Evolutionary conservation across 805 yeast genomes (phyloP), one percentile per base, ranked within the genome.

Genomic region (Yamadazyma takamatsuzukensis): DNA sequence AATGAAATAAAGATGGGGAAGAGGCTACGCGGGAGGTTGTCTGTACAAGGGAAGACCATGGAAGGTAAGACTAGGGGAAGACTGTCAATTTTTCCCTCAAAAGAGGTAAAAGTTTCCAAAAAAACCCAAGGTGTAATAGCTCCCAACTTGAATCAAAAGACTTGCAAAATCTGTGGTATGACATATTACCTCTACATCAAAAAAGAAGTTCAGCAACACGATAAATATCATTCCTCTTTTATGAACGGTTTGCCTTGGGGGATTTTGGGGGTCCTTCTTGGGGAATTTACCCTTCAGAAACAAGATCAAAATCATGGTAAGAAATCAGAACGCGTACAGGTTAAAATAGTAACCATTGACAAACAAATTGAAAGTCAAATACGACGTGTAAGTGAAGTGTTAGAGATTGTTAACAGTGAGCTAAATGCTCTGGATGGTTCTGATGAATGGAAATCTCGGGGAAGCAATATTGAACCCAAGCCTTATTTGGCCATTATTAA

Each of bases 321-420:
- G 10, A 21, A 21, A 9, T 11, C 7, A 9, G 8, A 24, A 8
- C 18, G 43, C 2, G 25, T 41, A n/a, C 44, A 41, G 15, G 45
- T 48, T 8, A 33, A 32, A 18, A 34, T 57, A 3, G 32, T 46
- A 6, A 36, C 42, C 1, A 47, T 63, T 4, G 56, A 54, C 29
- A 54, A 49, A 27, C 37, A 42, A 6, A 39, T 38, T 12, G 37
- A 40, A 11, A 34, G 39, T 15, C 59, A 59, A 37, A 43, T 58
- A n/a, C 37, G 39, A 13, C 53, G 52, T 27, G 53, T 50, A 3
- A 54, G 51, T 21, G 41, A 45, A 25, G 47, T 78, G 4, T 50
- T 83, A 37, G 56, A 60, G 1, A 56, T 79, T 49, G 83, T 75
- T 6, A 81, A 83, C 48, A 61, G 56, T 5, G 83, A 76, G 40